These are phyloP conservation scores for Gremmenia infestans DNA, from an alignment of 2,329 filamentous ascomycete species.

Conservation along the genomic window DNA sequence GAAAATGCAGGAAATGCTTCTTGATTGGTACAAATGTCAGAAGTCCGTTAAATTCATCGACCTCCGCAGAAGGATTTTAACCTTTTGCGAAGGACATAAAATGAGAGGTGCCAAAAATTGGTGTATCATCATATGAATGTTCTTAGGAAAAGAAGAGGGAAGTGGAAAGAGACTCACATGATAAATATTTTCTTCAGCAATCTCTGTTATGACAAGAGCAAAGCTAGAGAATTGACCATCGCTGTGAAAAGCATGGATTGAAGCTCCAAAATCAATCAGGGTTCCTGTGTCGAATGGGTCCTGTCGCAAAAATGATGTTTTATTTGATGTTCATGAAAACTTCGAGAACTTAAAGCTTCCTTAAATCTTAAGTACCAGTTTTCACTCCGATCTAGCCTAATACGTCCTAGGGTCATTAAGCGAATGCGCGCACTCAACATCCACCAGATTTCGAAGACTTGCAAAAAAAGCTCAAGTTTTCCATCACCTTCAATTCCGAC, in stretches of 20 bases:
- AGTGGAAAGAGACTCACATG: background rate
- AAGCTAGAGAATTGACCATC: background rate
- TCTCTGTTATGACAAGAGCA: background rate
- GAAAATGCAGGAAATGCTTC: no score
- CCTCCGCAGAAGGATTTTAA: slow-evolving; percentile 43
- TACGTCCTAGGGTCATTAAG: no score
- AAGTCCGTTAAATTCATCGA: slow-evolving; percentile 85
- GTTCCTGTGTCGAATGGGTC: no score
- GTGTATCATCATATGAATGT: slow-evolving; percentile 63
- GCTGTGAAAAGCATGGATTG: no score
- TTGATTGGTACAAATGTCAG: slow-evolving; percentile 47
- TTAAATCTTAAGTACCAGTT: background rate
- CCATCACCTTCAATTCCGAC: background rate
- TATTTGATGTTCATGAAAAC: background rate
- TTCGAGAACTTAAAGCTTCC: background rate
- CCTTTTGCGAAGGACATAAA: slow-evolving; percentile 48
- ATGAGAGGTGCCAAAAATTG: slow-evolving; percentile 98
- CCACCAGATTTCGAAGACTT: background rate
- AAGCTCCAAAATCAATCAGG: no score
- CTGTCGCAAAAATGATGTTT: no score
- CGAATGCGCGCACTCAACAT: no score
- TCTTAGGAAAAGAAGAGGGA: slow-evolving; percentile 3
- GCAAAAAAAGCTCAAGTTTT: background rate
- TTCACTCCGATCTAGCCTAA: no score
- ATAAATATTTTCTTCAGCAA: background rate